These are phyloP conservation scores for Penicillium sp. DNA, from an alignment of 2,329 filamentous ascomycete species.

Conservation along the genomic window DNA sequence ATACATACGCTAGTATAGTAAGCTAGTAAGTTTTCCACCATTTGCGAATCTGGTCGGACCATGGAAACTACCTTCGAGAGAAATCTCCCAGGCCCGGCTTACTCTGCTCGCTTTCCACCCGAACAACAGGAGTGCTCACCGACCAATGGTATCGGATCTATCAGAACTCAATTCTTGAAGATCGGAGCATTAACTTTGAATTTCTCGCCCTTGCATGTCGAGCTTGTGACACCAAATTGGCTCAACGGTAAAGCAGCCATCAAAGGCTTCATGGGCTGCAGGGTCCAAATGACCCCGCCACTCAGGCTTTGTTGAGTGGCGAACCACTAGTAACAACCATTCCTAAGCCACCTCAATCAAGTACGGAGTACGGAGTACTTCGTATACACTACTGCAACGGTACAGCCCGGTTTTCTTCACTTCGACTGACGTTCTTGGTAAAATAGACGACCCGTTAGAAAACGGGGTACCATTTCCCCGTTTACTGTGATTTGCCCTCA, in stretches of 20 bases:
- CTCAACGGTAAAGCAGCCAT: neutral
- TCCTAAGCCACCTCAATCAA: neutral
- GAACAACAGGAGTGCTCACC: slow-evolving; percentile 4
- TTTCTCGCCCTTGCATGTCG: slow-evolving; percentile 12
- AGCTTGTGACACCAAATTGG: neutral
- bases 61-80: too few relatives aligned
- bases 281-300: neutral
- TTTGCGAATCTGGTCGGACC: neutral
- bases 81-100: too few relatives aligned
- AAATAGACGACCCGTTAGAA: neutral
- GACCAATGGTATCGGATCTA: slow-evolving; percentile 5
- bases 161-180: slow-evolving; percentile 3
- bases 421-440: neutral
- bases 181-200: neutral
- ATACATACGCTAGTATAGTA: neutral
- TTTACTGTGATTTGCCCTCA: neutral
- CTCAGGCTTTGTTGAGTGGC: neutral
- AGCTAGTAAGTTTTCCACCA: neutral
- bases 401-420: neutral
- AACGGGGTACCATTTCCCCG: neutral
- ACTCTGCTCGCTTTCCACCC: neutral
- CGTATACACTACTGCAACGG: too few relatives aligned
- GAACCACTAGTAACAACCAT: neutral
- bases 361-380: too few relatives aligned
- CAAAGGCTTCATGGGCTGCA: neutral